Base-by-base conservation (phyloP, 495 filamentous ascomycete genomes). In the Xylaria intraflava region DNA sequence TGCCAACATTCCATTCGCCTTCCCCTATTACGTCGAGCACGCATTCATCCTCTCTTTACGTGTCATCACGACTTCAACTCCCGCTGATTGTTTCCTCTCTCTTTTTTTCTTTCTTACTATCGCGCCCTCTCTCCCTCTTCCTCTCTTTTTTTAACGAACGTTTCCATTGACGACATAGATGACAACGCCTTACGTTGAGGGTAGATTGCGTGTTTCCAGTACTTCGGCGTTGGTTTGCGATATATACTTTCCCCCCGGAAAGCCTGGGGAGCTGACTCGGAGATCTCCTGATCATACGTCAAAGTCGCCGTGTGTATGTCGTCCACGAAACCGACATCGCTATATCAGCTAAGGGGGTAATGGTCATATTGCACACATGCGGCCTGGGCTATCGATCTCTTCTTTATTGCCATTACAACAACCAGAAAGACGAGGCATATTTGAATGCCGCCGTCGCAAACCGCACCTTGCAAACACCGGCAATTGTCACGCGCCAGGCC, bases 101-200 rank as follows among this genome's bases (percentile, higher is more conserved):
- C 43, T 47, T 3, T 36, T 36, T 31, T 26, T 27, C 46, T 49
- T n/a, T 38, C 27, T 23, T 23, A 9, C 11, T 2, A 5, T 7
- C 22, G 10, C 10, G 11, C 35, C 17, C 35, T 38, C 35, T 38
- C 14, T n/a, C 35, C 35, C 6, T 33, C 35, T 14, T n/a, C 12
- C 35, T 8, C 11, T 29, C 42, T 44, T n/a, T 10, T 22, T 31
- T 16, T 23, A 31, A 43, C 30, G n/a, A 61, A 72, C 45, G 35
- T 3, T 2, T 11, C 35, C n/a, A 19, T 38, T 16, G 35, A 8
- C 35, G 35, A 38, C 16, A 16, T 38, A 38, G 35, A n/a, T 38
- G 8, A 5, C 35, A 3, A 14, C 17, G 4, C 17, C 35, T 38
- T n/a, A 19, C 11, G 1, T 19, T 11, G n/a, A 38, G 35, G n/a